These are phyloP conservation scores for Dactylis glomerata DNA, from an alignment of 176 grass and related monocot genomes.

Conservation along the genomic window DNA sequence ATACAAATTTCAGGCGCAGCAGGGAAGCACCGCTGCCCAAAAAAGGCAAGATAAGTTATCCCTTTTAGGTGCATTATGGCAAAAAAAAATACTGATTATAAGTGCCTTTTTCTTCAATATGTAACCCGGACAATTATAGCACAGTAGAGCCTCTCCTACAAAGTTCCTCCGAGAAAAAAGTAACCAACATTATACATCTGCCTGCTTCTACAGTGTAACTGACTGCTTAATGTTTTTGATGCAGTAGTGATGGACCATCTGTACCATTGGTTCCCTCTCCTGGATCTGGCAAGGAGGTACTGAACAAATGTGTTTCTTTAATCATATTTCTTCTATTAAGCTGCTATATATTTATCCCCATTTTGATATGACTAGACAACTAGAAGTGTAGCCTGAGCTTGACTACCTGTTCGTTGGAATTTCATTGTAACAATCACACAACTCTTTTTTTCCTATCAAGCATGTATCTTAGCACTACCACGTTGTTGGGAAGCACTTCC, in stretches of 20 bases:
- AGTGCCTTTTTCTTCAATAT: not conserved
- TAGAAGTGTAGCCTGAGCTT: not conserved
- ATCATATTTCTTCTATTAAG: constrained; percentile 14
- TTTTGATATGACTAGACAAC: constrained; percentile 6
- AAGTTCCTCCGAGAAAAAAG: not conserved
- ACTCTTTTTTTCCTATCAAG: not conserved
- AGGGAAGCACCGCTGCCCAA: constrained; percentile 22
- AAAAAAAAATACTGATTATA: not conserved
- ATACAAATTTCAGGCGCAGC: constrained; percentile 58
- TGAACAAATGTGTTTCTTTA: constrained; percentile 18
- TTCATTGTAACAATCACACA: not conserved
- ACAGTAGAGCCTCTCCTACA: not conserved
- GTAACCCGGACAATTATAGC: not conserved
- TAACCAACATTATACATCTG: not conserved
- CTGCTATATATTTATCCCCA: not conserved
- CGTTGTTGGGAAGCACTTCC: not conserved
- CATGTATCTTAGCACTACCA: not conserved
- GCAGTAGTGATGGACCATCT: constrained; percentile 56
- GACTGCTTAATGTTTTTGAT: constrained; percentile 18
- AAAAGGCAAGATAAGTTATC: constrained; percentile 58
- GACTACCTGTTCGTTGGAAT: not conserved
- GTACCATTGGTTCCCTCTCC: constrained; percentile 33
- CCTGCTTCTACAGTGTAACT: not conserved
- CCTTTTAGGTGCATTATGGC: constrained; percentile 3
- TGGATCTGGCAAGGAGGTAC: constrained; percentile 63